Evolutionary conservation across 371 early-diverging fungal genomes (phyloP).

Genomic region (Haplosporangium sp.): DNA sequence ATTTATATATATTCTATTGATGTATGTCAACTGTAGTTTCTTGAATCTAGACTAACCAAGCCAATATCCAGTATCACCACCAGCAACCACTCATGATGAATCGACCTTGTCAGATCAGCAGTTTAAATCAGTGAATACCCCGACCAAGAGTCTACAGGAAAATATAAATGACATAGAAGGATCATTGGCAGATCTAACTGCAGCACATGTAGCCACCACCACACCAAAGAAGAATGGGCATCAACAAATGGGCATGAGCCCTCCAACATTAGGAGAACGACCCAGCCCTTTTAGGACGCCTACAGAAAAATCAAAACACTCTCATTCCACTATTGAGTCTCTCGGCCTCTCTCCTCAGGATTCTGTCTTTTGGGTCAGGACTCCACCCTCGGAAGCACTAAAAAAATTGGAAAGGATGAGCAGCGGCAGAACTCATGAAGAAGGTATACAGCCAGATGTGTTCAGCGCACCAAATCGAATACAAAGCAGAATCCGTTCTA

Average conservation of each 20-base stretch:
- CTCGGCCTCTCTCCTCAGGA: constrained; percentile 45
- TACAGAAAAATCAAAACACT: constrained; percentile 15
- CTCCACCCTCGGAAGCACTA: constrained; percentile 49
- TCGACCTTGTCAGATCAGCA: not conserved
- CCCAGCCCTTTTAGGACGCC: constrained; percentile 35
- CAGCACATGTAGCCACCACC: not conserved
- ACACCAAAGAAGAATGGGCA: constrained; percentile 6
- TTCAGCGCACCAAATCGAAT: no score
- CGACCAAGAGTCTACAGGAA: not conserved
- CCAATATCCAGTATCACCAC: not conserved
- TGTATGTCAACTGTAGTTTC: not conserved
- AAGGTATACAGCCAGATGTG: constrained; percentile 16
- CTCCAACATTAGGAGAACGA: constrained; percentile 3
- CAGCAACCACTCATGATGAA: not conserved
- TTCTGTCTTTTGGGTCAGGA: constrained; percentile 49
- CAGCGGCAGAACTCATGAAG: constrained; percentile 41
- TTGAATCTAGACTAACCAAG: not conserved
- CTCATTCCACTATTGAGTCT: constrained; percentile 26
- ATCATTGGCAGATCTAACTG: not conserved
- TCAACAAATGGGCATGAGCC: not conserved
- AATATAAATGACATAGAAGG: not conserved
- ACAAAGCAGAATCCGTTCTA: not conserved
- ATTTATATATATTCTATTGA: not conserved
- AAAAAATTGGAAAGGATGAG: constrained; percentile 30
- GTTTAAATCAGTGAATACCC: not conserved